Evolutionary conservation across 2,329 filamentous ascomycete species (phyloP).

Genomic region (Lomentospora prolificans): DNA sequence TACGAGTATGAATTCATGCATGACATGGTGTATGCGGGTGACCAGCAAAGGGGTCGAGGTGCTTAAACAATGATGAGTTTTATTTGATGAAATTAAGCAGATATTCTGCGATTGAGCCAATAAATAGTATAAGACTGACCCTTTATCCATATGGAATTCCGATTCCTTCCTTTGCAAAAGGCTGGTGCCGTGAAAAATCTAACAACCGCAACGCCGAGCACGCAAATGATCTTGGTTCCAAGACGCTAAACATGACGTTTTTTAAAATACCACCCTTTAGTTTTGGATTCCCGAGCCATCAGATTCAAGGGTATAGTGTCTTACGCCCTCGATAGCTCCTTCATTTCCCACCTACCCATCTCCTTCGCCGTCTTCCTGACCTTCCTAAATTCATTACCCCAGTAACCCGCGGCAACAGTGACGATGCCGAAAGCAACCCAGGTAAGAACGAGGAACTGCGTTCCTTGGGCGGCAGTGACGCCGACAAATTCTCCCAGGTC

Average conservation of each 20-base stretch:
- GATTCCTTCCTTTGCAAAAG: not conserved
- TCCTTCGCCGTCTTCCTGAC: not conserved
- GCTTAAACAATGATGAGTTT: not conserved
- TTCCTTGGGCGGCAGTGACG: conserved; percentile 31
- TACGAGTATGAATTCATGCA: too few species aligned
- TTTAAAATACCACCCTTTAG: too few species aligned
- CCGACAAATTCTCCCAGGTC: conserved; percentile 32
- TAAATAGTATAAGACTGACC: not conserved
- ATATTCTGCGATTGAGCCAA: not conserved
- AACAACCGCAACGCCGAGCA: not conserved
- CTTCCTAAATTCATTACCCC: not conserved
- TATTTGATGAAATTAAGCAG: not conserved
- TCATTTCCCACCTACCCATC: not conserved
- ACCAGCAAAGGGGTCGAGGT: too few species aligned
- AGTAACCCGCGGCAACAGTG: not conserved
- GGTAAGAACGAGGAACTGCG: conserved; percentile 23
- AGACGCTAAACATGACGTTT: too few species aligned
- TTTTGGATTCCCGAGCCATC: too few species aligned
- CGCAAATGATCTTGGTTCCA: not conserved
- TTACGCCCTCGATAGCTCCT: not conserved
- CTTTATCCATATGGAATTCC: not conserved
- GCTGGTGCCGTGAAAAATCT: not conserved
- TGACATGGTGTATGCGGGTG: too few species aligned
- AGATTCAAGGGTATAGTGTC: too few species aligned
- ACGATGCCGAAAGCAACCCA: conserved; percentile 3